These are phyloP conservation scores for Phytophthora megakarya DNA, from an alignment of 352 stramenopile genomes.

Conservation along the genomic window DNA sequence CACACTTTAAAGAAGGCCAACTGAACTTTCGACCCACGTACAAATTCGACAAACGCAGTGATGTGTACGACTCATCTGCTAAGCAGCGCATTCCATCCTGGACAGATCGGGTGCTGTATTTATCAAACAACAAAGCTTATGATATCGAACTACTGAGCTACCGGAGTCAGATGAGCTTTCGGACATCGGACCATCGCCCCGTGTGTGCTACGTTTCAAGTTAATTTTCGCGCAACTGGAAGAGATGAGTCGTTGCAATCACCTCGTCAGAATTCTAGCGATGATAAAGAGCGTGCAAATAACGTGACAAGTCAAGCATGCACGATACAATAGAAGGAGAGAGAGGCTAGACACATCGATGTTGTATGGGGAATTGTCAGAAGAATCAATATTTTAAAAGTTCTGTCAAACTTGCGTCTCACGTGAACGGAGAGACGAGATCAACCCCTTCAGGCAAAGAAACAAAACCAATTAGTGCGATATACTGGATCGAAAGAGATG, in stretches of 20 bases:
- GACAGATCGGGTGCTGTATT: constrained; percentile 94
- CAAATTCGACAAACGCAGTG: constrained; percentile 94
- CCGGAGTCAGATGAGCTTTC: constrained; percentile 66
- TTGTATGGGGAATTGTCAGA: no score
- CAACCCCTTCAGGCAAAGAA: not conserved
- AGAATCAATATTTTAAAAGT: no score
- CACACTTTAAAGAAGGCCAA: constrained; percentile 89
- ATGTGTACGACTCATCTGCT: constrained; percentile 93
- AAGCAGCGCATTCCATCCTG: constrained; percentile 96
- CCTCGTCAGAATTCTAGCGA: constrained; percentile 15
- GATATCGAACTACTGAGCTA: constrained; percentile 72
- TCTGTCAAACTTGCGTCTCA: no score
- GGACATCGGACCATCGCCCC: constrained; percentile 75
- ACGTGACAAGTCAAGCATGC: constrained; percentile 25
- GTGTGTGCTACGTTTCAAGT: constrained; percentile 74
- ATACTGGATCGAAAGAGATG: not conserved
- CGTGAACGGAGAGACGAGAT: constrained; percentile 1
- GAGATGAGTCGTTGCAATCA: not conserved
- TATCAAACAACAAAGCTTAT: constrained; percentile 54
- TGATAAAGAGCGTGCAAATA: constrained; percentile 6
- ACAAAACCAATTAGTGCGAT: not conserved
- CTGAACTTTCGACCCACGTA: constrained; percentile 95
- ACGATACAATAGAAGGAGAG: constrained; percentile 25
- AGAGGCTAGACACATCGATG: no score
- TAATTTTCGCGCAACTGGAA: constrained; percentile 30